Percentiles rank a stretch among this genome's conserved stretches.
Evolutionary conservation across 306 rosid species (phyloP).

Genomic region (Purshia tridentata): DNA sequence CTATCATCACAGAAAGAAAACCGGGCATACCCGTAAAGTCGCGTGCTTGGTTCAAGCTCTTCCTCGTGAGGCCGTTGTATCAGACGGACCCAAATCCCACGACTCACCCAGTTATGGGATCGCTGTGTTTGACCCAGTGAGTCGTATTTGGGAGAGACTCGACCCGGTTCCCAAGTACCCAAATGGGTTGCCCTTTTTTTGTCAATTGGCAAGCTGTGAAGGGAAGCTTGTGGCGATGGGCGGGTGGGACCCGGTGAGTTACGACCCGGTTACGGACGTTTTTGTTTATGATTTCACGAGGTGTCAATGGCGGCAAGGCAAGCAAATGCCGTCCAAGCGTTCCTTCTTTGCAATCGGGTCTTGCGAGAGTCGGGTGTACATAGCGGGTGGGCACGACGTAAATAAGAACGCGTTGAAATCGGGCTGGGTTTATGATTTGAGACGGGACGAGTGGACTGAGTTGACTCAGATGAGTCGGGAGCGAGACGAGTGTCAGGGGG

Average conservation of each 20-base stretch:
- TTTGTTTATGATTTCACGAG: slow-evolving; percentile 49
- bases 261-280: slow-evolving; percentile 44
- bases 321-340: slow-evolving; percentile 42
- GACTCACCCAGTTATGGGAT: slow-evolving; percentile 35
- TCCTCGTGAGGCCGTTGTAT: slow-evolving; percentile 1
- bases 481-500: slow-evolving; percentile 61
- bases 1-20: slow-evolving; percentile 26
- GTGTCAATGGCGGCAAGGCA: slow-evolving; percentile 35
- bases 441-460: slow-evolving; percentile 42
- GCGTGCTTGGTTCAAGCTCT: slow-evolving; percentile 50
- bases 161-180: slow-evolving; percentile 48
- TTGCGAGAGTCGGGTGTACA: slow-evolving; percentile 26
- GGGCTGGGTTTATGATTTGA: slow-evolving; percentile 43
- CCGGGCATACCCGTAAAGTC: slow-evolving; percentile 35
- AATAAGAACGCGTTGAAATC: slow-evolving; percentile 46
- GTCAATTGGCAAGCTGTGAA: slow-evolving; percentile 43
- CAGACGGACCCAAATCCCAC: slow-evolving; percentile 21
- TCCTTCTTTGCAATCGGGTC: slow-evolving; percentile 55
- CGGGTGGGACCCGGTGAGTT: slow-evolving; percentile 57
- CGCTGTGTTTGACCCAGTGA: slow-evolving; percentile 37
- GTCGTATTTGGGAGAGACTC: slow-evolving; percentile 36
- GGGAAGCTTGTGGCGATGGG: slow-evolving; percentile 56
- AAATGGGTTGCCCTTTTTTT: slow-evolving; percentile 47
- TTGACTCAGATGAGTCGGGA: slow-evolving; percentile 40
- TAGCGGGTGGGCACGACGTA: slow-evolving; percentile 70